phyloP scores from a whole-genome alignment of 208 protist genomes.

The Cochliopodium minus region DNA sequence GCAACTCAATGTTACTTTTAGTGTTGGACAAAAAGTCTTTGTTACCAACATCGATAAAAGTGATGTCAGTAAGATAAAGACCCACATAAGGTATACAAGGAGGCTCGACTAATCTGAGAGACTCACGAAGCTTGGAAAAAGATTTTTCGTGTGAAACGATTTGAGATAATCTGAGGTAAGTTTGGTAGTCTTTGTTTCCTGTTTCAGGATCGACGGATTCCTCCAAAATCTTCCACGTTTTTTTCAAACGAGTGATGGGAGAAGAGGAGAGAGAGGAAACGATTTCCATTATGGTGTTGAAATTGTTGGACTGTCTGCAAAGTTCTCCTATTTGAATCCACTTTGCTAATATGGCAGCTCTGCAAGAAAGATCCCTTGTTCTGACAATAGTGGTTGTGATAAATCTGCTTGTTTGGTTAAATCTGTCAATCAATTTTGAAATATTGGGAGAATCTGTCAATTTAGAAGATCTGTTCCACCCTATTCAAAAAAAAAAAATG shows the following conservation, averaged over 20 bases:
- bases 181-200: too few species aligned
- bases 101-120: too few species aligned
- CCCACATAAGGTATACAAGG: constrained; percentile 27
- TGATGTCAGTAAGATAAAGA: constrained; percentile 15
- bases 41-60: constrained; percentile 13
- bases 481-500: not conserved
- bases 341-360: constrained; percentile 14
- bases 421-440: constrained; percentile 11
- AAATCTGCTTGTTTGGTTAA: constrained; percentile 12
- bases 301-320: constrained; percentile 13
- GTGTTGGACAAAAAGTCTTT: constrained; percentile 8
- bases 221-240: constrained; percentile 17
- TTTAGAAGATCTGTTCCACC: constrained; percentile 11
- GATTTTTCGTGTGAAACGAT: too few species aligned
- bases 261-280: not conserved
- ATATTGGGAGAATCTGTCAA: constrained; percentile 17
- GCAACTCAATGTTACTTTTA: not conserved
- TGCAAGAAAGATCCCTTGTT: constrained; percentile 3
- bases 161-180: too few species aligned
- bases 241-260: constrained; percentile 15
- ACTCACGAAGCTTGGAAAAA: too few species aligned
- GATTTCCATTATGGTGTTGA: constrained; percentile 20
- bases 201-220: too few species aligned
- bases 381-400: constrained; percentile 12
- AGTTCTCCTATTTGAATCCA: constrained; percentile 19